These are phyloP conservation scores for Guyanaporus albipodus DNA, from an alignment of 768 basidiomycete genomes.

Conservation along the genomic window DNA sequence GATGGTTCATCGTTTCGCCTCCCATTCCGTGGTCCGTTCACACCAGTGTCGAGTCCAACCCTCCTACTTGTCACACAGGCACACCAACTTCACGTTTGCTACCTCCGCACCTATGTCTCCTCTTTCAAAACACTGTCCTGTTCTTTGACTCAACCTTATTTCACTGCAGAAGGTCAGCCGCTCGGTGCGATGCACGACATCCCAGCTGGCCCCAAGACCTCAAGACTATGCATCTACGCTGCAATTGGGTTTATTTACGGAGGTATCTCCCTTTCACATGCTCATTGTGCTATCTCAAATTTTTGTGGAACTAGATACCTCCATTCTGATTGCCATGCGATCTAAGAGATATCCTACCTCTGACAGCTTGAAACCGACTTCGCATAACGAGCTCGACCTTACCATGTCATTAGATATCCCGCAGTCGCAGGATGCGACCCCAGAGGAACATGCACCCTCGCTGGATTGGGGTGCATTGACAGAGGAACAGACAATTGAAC, in stretches of 20 bases:
- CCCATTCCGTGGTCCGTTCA: conserved; percentile 54
- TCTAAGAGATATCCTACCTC: conserved; percentile 46
- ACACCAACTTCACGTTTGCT: conserved; percentile 52
- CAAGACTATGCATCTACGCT: conserved; percentile 51
- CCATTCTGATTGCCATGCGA: conserved; percentile 61
- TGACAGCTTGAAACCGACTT: conserved; percentile 24
- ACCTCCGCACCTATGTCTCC: conserved; percentile 43
- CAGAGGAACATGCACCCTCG: conserved; percentile 23
- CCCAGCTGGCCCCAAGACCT: conserved; percentile 35
- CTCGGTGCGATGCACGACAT: conserved; percentile 29
- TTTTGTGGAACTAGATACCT: conserved; percentile 39
- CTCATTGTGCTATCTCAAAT: neutral
- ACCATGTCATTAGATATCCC: conserved; percentile 26
- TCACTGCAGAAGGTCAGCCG: conserved; percentile 34
- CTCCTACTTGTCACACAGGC: conserved; percentile 64
- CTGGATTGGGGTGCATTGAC: conserved; percentile 52
- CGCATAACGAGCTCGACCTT: conserved; percentile 43
- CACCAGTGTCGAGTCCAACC: conserved; percentile 50
- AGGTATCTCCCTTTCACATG: conserved; percentile 34
- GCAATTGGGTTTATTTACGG: conserved; percentile 58
- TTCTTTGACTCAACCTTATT: conserved; percentile 41
- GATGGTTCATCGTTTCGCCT: conserved; percentile 50
- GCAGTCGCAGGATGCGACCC: conserved; percentile 8
- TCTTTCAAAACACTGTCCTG: conserved; percentile 46
- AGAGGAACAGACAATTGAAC: conserved; percentile 55